A percentile compares a stretch with the other conserved stretches of the same genome.
phyloP scores from a whole-genome alignment of 2,329 filamentous ascomycete genomes.

The Colletotrichum lupini region DNA sequence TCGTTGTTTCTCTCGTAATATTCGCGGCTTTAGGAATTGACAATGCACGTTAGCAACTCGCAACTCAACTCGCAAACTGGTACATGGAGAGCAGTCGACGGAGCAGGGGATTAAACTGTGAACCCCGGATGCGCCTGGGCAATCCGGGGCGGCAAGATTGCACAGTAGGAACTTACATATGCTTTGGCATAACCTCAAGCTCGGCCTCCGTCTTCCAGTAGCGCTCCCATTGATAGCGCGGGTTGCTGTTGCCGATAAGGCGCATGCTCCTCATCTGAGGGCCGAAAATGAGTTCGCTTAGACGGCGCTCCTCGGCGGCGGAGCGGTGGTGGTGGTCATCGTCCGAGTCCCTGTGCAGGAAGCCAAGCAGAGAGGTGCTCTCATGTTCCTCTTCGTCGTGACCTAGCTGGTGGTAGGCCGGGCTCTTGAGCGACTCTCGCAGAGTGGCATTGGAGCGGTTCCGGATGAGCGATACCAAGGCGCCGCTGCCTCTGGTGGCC shows the following conservation, averaged over 20 bases:
- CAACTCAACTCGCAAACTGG: neutral
- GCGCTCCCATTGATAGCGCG: constrained; percentile 84
- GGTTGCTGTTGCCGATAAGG: constrained; percentile 89
- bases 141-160: neutral
- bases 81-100: neutral
- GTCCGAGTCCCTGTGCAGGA: constrained; percentile 39
- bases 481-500: constrained; percentile 48
- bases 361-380: constrained; percentile 24
- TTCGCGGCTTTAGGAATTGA: constrained; percentile 62
- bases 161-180: constrained; percentile 61
- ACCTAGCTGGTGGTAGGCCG: constrained; percentile 37
- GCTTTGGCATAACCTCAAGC: constrained; percentile 75
- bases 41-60: constrained; percentile 15
- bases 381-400: constrained; percentile 40
- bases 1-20: constrained; percentile 94
- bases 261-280: constrained; percentile 84
- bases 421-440: constrained; percentile 35
- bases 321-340: constrained; percentile 59
- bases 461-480: constrained; percentile 49
- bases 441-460: constrained; percentile 56
- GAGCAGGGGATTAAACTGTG: neutral
- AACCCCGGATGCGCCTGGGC: neutral
- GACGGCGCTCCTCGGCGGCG: constrained; percentile 66
- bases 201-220: constrained; percentile 88
- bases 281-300: constrained; percentile 70